Conservation (phyloP, 495 filamentous ascomycete genomes). For the Aspergillus olivimuriae region DNA sequence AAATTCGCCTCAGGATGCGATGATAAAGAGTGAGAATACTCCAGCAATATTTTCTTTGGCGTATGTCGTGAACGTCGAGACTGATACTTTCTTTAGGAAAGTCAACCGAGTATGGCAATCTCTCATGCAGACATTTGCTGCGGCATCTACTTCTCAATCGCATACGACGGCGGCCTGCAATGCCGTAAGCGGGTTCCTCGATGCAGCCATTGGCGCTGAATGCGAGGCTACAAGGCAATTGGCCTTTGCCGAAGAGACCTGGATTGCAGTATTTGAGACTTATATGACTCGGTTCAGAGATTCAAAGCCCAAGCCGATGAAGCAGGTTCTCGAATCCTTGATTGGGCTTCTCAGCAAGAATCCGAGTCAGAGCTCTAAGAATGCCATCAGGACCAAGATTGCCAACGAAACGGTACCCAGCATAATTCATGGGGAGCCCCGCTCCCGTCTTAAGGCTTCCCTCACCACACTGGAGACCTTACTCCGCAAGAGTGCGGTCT, state of each 20-base stretch:
- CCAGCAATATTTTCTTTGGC: not conserved
- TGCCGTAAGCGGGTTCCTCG: constrained; percentile 41
- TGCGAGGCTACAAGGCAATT: constrained; percentile 26
- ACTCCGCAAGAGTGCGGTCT: constrained; percentile 31
- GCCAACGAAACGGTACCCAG: constrained; percentile 25
- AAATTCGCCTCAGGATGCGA: constrained; percentile 30
- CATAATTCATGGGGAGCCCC: constrained; percentile 34
- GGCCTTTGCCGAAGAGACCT: constrained; percentile 45
- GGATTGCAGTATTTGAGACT: constrained; percentile 57
- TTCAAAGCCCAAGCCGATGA: constrained; percentile 67
- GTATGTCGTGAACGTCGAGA: too few species aligned
- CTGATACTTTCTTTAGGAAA: constrained; percentile 24
- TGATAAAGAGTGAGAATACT: constrained; percentile 27
- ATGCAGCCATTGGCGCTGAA: constrained; percentile 35
- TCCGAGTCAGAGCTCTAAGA: constrained; percentile 25
- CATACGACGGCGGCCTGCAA: constrained; percentile 42
- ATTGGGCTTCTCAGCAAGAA: constrained; percentile 45
- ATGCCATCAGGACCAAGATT: constrained; percentile 16
- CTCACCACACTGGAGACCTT: constrained; percentile 38
- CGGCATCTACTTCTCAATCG: constrained; percentile 28
- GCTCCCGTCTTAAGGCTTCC: constrained; percentile 34
- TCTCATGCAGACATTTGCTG: constrained; percentile 32
- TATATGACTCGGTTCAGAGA: constrained; percentile 70
- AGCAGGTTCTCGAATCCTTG: constrained; percentile 60
- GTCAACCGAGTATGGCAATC: constrained; percentile 32